Evolutionary conservation across 1,284 basidiomycete genomes (phyloP).

Genomic region (Pyrrhoderma noxium): DNA sequence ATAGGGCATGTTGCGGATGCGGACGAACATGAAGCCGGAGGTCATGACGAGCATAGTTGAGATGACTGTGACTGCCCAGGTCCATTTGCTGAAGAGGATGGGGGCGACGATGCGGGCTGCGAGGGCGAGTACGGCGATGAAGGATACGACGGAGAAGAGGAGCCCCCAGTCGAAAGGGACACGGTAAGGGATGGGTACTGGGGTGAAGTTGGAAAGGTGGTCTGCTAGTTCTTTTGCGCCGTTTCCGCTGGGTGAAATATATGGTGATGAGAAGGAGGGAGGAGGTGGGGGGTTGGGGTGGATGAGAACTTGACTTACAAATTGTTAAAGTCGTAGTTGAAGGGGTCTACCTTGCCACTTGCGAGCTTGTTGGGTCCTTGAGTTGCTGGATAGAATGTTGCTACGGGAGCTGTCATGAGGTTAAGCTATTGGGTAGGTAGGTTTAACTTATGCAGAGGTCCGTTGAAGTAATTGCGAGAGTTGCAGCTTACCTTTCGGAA

Average conservation of each 20-base stretch:
- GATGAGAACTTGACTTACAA: slow-evolving; percentile 33
- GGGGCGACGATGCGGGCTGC: slow-evolving; percentile 59
- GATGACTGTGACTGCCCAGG: slow-evolving; percentile 65
- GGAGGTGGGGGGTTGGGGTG: background rate
- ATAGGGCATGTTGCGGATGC: slow-evolving; percentile 81
- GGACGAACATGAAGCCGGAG: slow-evolving; percentile 94
- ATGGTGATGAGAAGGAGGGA: slow-evolving; percentile 7
- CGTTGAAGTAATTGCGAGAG: background rate
- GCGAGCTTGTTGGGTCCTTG: slow-evolving; percentile 58
- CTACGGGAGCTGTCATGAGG: slow-evolving; percentile 71
- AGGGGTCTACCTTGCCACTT: slow-evolving; percentile 44
- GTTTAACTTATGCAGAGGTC: background rate
- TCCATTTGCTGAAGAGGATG: slow-evolving; percentile 70
- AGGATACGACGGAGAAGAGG: slow-evolving; percentile 38
- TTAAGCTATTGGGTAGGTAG: slow-evolving; percentile 43
- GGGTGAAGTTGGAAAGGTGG: slow-evolving; percentile 66
- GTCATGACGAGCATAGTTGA: slow-evolving; percentile 76
- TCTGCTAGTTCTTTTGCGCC: slow-evolving; percentile 69
- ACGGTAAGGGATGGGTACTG: slow-evolving; percentile 65
- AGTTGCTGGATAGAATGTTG: slow-evolving; percentile 69
- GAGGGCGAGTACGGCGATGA: slow-evolving; percentile 39
- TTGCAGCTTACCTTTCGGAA: slow-evolving; percentile 64
- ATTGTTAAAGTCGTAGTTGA: slow-evolving; percentile 69
- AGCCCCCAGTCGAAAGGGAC: slow-evolving; percentile 65
- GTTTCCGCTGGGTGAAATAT: slow-evolving; percentile 60